These are phyloP conservation scores for Rhodotorula sphaerocarpa DNA, from an alignment of 768 basidiomycete genomes.

Conservation along the genomic window DNA sequence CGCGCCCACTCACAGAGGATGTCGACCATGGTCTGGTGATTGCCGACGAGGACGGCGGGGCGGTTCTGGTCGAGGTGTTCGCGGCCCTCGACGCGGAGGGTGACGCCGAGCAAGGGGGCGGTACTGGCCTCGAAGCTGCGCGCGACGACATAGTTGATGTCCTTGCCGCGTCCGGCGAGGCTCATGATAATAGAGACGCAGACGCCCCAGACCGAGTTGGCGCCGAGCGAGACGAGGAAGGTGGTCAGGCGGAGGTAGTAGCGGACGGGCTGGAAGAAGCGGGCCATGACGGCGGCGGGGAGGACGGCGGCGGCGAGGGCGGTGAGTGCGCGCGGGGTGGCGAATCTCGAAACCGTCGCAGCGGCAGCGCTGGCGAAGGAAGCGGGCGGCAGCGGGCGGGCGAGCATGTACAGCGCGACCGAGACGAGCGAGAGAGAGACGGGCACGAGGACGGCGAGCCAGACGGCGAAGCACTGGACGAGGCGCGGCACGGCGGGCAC, in stretches of 20 bases:
- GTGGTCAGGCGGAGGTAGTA: conserved; percentile 31
- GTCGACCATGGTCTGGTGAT: conserved; percentile 91
- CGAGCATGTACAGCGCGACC: background rate
- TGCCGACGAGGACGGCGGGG: conserved; percentile 55
- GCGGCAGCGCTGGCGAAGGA: background rate
- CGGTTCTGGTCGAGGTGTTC: conserved; percentile 60
- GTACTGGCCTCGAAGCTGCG: conserved; percentile 68
- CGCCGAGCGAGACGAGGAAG: conserved; percentile 26
- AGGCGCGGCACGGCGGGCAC: too few species aligned
- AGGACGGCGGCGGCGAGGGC: background rate
- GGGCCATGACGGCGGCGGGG: background rate
- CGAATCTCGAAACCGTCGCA: background rate
- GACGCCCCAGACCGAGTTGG: conserved; percentile 61
- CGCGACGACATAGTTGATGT: conserved; percentile 71
- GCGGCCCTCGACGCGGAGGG: conserved; percentile 72
- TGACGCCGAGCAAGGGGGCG: conserved; percentile 57
- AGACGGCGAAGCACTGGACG: too few species aligned
- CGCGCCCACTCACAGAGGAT: conserved; percentile 59
- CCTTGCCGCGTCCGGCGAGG: conserved; percentile 52
- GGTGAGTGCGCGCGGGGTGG: background rate
- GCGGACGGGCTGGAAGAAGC: conserved; percentile 18
- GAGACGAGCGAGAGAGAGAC: too few species aligned
- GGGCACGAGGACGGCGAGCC: too few species aligned
- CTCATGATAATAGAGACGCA: conserved; percentile 60
- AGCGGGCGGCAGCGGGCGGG: too few species aligned